Percentiles rank a stretch among this genome's conserved stretches.
phyloP scores from a whole-genome alignment of 1,139 yeast genomes.

The Yamadazyma spencermartinsiae region DNA sequence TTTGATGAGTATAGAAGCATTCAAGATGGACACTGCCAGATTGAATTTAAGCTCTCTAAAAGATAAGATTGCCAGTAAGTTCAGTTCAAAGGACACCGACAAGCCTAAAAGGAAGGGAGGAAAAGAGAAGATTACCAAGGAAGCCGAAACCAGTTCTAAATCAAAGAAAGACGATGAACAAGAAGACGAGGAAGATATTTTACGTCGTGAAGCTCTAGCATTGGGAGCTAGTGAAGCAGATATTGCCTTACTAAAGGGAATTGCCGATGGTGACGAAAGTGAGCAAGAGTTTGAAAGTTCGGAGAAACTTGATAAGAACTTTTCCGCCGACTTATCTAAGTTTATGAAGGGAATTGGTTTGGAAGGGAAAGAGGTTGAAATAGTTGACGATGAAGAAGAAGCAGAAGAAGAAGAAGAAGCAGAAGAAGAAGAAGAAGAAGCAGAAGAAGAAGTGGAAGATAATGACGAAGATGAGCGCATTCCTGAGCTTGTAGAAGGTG shows the following conservation, averaged over 20 bases:
- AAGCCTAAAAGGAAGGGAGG: constrained; percentile 6
- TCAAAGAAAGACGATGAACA: constrained; percentile 14
- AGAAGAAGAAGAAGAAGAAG: constrained; percentile 20
- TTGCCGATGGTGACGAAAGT: constrained; percentile 58
- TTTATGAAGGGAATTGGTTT: constrained; percentile 75
- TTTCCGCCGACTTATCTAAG: constrained; percentile 57
- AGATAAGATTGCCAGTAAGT: constrained; percentile 55
- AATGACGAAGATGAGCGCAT: constrained; percentile 27
- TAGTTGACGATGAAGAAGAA: constrained; percentile 32
- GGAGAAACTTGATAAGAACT: constrained; percentile 42
- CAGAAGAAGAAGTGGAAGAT: constrained; percentile 25
- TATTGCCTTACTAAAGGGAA: constrained; percentile 49
- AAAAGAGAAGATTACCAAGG: constrained; percentile 15
- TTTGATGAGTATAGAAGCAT: background rate
- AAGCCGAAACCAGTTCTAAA: constrained; percentile 17
- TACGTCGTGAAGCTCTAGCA: constrained; percentile 67
- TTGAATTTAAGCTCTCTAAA: constrained; percentile 54
- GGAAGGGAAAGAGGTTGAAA: constrained; percentile 37
- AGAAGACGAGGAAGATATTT: constrained; percentile 32
- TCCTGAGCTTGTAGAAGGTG: too few species aligned
- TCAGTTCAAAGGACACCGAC: constrained; percentile 21
- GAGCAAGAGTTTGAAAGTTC: constrained; percentile 59
- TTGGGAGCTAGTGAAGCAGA: constrained; percentile 74
- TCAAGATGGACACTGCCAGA: constrained; percentile 27
- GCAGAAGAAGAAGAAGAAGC: constrained; percentile 29